Evolutionary conservation across 352 stramenopile species (phyloP).

Genomic region (Globisporangium polare): DNA sequence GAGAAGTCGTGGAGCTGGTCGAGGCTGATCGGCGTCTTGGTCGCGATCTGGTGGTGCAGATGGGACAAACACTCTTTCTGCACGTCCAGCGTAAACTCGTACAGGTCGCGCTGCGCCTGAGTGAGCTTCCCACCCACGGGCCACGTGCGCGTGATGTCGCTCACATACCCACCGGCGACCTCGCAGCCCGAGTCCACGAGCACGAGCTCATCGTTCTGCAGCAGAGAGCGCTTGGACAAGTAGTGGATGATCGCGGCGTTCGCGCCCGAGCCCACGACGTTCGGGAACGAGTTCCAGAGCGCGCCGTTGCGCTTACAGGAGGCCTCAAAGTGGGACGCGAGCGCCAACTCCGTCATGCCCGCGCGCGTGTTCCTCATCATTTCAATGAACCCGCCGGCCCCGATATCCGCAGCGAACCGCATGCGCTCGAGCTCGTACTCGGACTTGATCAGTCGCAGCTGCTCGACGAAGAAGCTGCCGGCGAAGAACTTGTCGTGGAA

Average conservation of each 20-base stretch:
- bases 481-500: conserved; percentile 71
- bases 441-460: conserved; percentile 72
- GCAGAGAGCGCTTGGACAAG: conserved; percentile 61
- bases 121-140: conserved; percentile 46
- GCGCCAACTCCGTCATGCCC: conserved; percentile 68
- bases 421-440: conserved; percentile 71
- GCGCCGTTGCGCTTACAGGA: conserved; percentile 73
- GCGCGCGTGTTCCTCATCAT: conserved; percentile 69
- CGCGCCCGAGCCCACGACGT: conserved; percentile 67
- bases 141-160: conserved; percentile 84
- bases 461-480: conserved; percentile 73
- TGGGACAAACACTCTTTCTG: conserved; percentile 70
- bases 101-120: conserved; percentile 50
- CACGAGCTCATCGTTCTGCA: conserved; percentile 64
- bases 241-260: conserved; percentile 87
- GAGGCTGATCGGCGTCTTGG: conserved; percentile 49
- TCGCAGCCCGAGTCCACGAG: conserved; percentile 84
- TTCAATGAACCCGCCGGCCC: conserved; percentile 54
- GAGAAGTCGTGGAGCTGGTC: conserved; percentile 77
- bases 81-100: conserved; percentile 75
- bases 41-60: conserved; percentile 38
- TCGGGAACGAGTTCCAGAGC: conserved; percentile 78
- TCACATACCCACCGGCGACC: conserved; percentile 72
- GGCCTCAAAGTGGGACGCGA: conserved; percentile 66
- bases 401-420: conserved; percentile 70